Base-by-base conservation (phyloP, 148 eudicot species). In the Pouteria glomerata region DNA sequence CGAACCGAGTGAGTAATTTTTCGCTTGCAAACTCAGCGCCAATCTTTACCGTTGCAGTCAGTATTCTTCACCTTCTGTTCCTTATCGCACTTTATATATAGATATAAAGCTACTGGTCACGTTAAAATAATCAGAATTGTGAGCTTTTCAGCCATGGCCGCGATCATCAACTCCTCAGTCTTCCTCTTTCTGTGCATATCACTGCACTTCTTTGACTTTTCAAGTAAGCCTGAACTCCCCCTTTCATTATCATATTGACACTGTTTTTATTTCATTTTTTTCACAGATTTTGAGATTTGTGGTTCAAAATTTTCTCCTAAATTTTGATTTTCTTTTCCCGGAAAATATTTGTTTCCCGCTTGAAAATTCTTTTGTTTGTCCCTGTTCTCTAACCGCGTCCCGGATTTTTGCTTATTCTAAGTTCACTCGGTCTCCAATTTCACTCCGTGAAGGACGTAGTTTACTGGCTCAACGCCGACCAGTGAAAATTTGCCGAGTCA, bases 201-300 rank as follows among this genome's bases (percentile, higher is more conserved):
- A 6, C 52, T 65, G 12, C n/a, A 7, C 55, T 65, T 24, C 55
- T 16, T 65, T 29, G 8, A 27, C 69, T 18, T 29, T 7, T n/a
- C 69, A 27, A 65, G 69, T 65, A 65, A 65, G 69, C 33, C 55
- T 4, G 1, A 62, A 16, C 64, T 60, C 42, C 64, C n/a, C 14
- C 8, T 33, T 0, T 31, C 24, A 4, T 27, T 41, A 39, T 30
- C 14, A 12, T 24, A 37, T 23, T 45, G 24, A 2, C 18, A 1
- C 33, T 1, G 27, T 15, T 7, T 65, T 8, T 26, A 21, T 41
- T 14, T 63, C 2, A 18, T 45, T 65, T 65, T 37, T n/a, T n/a
- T n/a, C n/a, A n/a, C n/a, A n/a, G n/a, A n/a, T n/a, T n/a, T n/a
- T n/a, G n/a, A n/a, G n/a, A n/a, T n/a, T n/a, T n/a, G n/a, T n/a